Base-by-base conservation (phyloP, 2,329 filamentous ascomycete genomes). In the Botrytis sinoallii region DNA sequence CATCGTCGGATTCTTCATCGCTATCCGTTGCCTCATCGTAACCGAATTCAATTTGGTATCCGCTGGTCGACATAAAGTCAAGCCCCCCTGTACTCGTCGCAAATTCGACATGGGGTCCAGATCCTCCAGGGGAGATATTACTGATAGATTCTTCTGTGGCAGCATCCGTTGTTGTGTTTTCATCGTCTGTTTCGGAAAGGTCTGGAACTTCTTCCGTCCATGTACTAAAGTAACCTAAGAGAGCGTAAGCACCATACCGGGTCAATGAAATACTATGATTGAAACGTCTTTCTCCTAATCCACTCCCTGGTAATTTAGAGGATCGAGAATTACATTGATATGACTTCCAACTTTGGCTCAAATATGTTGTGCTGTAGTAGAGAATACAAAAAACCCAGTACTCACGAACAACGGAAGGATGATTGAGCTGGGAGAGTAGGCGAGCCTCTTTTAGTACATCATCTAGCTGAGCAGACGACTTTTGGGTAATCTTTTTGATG, bases 401-500 rank as follows among this genome's bases (percentile, higher is more conserved):
- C 80, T 79, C 80, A 81, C 80, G 77, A 61, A 81, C 80, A 22
- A 91, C 89, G 35, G 89, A 87, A 5, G 95, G 95, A 82, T 98
- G 95, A 79, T 97, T 98, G 73, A 99, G 88, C 74, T 94, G 90
- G n/a, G 95, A 97, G 25, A 99, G 86, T 14, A 98, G 84, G 81
- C 95, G 92, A 59, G 98, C 95, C 82, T 96, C 93, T 72, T 93
- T 94, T 40, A 95, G 82, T 20, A 95, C 91, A 80, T 97, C 93
- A 0, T 92, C 95, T 57, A 98, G 85, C 74, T 92, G 93, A 74
- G 91, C 88, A 40, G 92, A 88, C 1, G 93, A 93, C 70, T 91
- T 91, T 77, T 96, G 93, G 1, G 91, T 93, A 75, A 99, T 96
- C 81, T 98, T 98, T 82, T 99, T 99, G 81, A 99, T 93, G 29